Conservation (phyloP, 805 yeast genomes). For the Jamesozyma spencerorum region DNA sequence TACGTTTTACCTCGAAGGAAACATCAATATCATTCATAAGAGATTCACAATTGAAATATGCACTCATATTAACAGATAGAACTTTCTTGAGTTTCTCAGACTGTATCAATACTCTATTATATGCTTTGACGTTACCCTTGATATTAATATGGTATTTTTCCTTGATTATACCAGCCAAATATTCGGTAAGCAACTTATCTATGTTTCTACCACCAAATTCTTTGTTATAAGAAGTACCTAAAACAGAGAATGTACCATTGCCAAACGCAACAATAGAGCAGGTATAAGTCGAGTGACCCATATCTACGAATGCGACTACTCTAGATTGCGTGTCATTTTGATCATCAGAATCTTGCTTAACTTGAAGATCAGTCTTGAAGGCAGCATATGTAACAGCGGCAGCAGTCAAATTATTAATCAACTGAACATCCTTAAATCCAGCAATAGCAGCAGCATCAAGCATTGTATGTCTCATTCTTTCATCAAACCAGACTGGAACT, state of each 20-base stretch:
- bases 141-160: constrained; percentile 88
- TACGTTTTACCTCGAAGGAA: constrained; percentile 77
- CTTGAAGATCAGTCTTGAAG: constrained; percentile 67
- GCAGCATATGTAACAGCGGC: constrained; percentile 99
- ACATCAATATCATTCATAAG: constrained; percentile 96
- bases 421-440: constrained; percentile 93
- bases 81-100: constrained; percentile 92
- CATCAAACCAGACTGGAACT: constrained; percentile 95
- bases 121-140: constrained; percentile 85
- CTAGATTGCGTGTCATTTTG: constrained; percentile 52
- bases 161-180: constrained; percentile 86
- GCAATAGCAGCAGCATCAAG: constrained; percentile 92
- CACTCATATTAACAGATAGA: constrained; percentile 85
- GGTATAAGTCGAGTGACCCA: constrained; percentile 92
- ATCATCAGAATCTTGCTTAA: constrained; percentile 82
- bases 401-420: constrained; percentile 93
- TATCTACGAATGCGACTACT: constrained; percentile 85
- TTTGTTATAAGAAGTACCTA: constrained; percentile 86
- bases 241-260: constrained; percentile 88
- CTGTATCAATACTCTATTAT: constrained; percentile 81
- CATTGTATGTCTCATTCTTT: constrained; percentile 90
- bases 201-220: constrained; percentile 97
- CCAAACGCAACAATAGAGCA: constrained; percentile 82
- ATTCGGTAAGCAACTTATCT: constrained; percentile 85
- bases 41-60: constrained; percentile 91